Base-by-base conservation (phyloP, 2,329 filamentous ascomycete species). In the Aspergillaceae sp. region DNA sequence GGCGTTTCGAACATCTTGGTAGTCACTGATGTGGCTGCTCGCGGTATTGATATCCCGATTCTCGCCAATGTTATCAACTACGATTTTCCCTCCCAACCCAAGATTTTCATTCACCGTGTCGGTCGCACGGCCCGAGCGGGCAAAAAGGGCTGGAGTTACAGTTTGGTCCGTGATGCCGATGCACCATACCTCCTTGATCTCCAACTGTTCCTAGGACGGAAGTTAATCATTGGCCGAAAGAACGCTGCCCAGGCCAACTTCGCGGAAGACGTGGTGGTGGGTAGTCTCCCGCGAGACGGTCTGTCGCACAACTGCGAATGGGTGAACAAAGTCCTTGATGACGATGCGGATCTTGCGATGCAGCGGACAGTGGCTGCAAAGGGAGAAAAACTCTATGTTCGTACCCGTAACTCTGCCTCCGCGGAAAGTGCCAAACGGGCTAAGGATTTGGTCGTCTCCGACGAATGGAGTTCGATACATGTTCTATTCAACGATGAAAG, bases 41-140 rank as follows among this genome's bases (percentile, higher is more conserved):
- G 92, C 74, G 91, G 92, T 80, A 94, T 98, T 51, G 92, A 98
- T 80, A 95, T 98, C 55, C 92, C 92, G 0, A 79, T 96, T 41
- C 76, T 98, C 33, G 90, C 88, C 47, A 97, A 98, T 63, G 92
- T 98, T 48, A 91, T 98, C 73, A 97, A 98, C 73, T 98, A 94
- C 68, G 91, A 97, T 62, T 98, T 98, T 54, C 91, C 92, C 3
- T 86, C 91, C 1, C 92, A 97, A 60, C 88, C 92, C 19, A 98
- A 98, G 69, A 83, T 98, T 37, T 98, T 94, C 59, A 86, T 98
- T 29, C 92, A 98, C 68, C 84, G 92, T 63, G 92, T 98, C 41
- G 92, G 92, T 58, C 84, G 92, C 70, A 98, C 94, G 28, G 94
- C 92, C 36, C 82, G 92, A 78, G 94, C 94, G 40, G 92, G 91